These are phyloP conservation scores for Kurtzmaniella quercitrusa DNA, from an alignment of 1,139 yeast genomes.

Conservation along the genomic window DNA sequence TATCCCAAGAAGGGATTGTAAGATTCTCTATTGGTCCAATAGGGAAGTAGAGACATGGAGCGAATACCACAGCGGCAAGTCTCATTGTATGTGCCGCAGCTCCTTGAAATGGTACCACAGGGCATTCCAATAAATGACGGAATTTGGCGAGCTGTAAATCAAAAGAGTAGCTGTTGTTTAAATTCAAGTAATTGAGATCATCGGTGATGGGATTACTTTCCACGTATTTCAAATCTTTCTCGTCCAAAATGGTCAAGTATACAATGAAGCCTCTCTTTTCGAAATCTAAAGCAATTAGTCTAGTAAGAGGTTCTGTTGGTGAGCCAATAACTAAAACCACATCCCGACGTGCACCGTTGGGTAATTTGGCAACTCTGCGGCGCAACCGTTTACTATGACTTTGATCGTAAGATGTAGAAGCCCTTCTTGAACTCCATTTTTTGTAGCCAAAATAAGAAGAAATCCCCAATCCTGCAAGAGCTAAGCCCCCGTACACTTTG, in stretches of 20 bases:
- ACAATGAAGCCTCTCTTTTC: slow-evolving; percentile 79
- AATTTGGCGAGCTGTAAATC: slow-evolving; percentile 34
- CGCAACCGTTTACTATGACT: slow-evolving; percentile 8
- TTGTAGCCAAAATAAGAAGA: slow-evolving; percentile 14
- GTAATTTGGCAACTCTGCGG: slow-evolving; percentile 57
- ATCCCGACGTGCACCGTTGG: slow-evolving; percentile 71
- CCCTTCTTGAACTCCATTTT: background rate
- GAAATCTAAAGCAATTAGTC: slow-evolving; percentile 67
- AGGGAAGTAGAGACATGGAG: slow-evolving; percentile 65
- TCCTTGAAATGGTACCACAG: slow-evolving; percentile 48
- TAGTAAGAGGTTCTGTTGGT: slow-evolving; percentile 70
- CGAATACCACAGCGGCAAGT: slow-evolving; percentile 55
- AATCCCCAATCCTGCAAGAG: slow-evolving; percentile 23
- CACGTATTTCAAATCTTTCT: slow-evolving; percentile 57
- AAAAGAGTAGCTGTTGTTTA: slow-evolving; percentile 25
- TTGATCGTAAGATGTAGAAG: background rate
- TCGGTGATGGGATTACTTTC: slow-evolving; percentile 54
- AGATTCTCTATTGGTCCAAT: slow-evolving; percentile 65
- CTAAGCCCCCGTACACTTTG: background rate
- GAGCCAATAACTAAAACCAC: slow-evolving; percentile 74
- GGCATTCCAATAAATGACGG: slow-evolving; percentile 32
- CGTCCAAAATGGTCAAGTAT: slow-evolving; percentile 66
- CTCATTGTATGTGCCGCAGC: slow-evolving; percentile 50
- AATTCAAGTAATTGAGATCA: slow-evolving; percentile 43
- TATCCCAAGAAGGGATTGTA: slow-evolving; percentile 51